Conservation (phyloP, 257 asterid species). For the Lycium ferocissimum region DNA sequence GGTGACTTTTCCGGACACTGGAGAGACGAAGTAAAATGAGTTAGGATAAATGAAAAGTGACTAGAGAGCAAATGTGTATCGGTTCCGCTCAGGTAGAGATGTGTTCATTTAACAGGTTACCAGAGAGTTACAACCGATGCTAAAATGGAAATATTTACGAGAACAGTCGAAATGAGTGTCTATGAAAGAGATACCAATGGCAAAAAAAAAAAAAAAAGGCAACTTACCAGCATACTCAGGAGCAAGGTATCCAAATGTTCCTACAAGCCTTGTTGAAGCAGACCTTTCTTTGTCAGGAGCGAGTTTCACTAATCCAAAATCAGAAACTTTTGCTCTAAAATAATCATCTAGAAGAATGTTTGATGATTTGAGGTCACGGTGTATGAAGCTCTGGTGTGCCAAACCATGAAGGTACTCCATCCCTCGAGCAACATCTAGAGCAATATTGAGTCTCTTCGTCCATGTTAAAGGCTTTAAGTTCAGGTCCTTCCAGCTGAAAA, state of each 20-base stretch:
- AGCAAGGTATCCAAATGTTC: constrained; percentile 90
- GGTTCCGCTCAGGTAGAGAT: neutral
- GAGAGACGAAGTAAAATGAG: neutral
- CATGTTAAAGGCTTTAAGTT: constrained; percentile 69
- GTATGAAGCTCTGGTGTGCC: constrained; percentile 77
- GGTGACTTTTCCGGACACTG: constrained; percentile 86
- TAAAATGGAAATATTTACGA: neutral
- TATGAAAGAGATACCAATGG: neutral
- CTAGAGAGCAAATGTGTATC: neutral
- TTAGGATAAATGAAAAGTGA: neutral
- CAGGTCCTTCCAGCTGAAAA: constrained; percentile 57
- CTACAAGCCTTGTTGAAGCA: constrained; percentile 66
- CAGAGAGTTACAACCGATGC: neutral
- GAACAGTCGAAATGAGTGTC: neutral
- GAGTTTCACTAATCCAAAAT: constrained; percentile 77
- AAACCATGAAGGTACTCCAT: constrained; percentile 78
- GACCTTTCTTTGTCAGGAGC: constrained; percentile 64
- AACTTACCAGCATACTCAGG: constrained; percentile 82
- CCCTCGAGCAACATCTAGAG: constrained; percentile 60
- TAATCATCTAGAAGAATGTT: constrained; percentile 80
- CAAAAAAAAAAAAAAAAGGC: neutral
- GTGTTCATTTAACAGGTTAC: neutral
- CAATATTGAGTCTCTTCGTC: constrained; percentile 62
- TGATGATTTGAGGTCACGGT: constrained; percentile 77
- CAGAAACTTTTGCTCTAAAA: constrained; percentile 84